A percentile compares a stretch with the other conserved stretches of the same genome.
Evolutionary conservation across 768 basidiomycete species (phyloP).

Genomic region (Russula earlei): DNA sequence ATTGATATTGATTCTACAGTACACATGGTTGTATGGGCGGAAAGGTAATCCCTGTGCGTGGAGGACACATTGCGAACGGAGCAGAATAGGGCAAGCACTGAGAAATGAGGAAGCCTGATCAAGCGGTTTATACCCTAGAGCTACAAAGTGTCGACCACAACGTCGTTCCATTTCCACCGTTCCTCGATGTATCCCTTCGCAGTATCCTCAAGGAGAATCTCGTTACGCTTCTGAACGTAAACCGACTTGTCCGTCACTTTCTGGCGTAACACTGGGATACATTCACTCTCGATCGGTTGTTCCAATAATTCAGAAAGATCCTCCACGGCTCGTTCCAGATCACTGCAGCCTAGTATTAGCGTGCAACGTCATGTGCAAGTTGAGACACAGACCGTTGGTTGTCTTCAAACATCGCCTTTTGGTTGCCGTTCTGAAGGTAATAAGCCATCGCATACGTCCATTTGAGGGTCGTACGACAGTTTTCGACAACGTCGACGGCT

Average conservation of each 20-base stretch:
- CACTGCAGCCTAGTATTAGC: conserved; percentile 37
- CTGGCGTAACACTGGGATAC: conserved; percentile 72
- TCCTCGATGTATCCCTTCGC: conserved; percentile 82
- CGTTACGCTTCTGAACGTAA: conserved; percentile 95
- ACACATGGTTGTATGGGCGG: conserved; percentile 4
- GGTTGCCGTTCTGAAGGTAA: conserved; percentile 82
- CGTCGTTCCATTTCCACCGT: conserved; percentile 79
- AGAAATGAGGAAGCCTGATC: background rate
- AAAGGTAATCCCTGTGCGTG: background rate
- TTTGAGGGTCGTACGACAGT: conserved; percentile 91
- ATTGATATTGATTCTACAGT: conserved; percentile 15
- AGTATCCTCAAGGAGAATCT: conserved; percentile 92
- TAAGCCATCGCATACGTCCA: conserved; percentile 99
- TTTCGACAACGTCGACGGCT: conserved; percentile 85
- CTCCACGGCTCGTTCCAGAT: conserved; percentile 92
- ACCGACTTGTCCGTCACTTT: conserved; percentile 96
- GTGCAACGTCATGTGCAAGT: background rate
- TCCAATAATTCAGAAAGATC: conserved; percentile 90
- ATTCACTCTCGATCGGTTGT: conserved; percentile 79
- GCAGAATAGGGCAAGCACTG: conserved; percentile 2
- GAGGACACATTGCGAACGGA: conserved; percentile 1
- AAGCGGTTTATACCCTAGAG: background rate
- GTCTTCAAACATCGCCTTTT: conserved; percentile 94
- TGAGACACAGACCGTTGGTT: conserved; percentile 66
- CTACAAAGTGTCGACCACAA: conserved; percentile 52